Conservation (phyloP, 83 land plant species). For the Picea abies region DNA sequence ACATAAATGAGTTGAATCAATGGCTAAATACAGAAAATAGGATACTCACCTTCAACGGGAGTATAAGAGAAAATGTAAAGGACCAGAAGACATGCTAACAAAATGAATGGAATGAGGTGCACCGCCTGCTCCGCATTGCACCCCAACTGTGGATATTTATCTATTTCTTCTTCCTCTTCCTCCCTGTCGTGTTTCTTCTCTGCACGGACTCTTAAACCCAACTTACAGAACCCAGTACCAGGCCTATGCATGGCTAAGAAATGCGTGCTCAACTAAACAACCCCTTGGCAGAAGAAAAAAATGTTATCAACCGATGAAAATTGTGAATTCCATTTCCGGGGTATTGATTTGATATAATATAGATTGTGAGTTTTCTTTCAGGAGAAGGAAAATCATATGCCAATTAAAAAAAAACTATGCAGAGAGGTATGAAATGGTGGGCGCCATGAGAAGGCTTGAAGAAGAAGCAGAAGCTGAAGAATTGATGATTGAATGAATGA, state of each 20-base stretch:
- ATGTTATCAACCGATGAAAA: no score
- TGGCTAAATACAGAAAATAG: neutral
- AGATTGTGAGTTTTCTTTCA: no score
- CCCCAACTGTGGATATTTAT: neutral
- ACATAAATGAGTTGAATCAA: neutral
- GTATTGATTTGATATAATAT: no score
- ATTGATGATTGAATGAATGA: no score
- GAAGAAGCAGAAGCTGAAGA: no score
- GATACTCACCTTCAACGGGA: neutral
- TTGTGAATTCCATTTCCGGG: no score
- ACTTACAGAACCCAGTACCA: neutral
- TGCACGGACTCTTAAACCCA: neutral
- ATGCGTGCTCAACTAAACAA: no score
- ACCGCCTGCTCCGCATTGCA: slow-evolving; percentile 10
- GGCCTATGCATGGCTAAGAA: neutral
- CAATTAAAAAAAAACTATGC: no score
- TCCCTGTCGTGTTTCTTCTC: neutral
- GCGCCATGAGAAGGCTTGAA: no score
- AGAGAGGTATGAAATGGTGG: no score
- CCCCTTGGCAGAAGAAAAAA: no score
- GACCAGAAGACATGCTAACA: neutral
- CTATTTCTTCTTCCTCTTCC: neutral
- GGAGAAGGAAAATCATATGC: no score
- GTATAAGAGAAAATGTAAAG: slow-evolving; percentile 5
- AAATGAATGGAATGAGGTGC: slow-evolving; percentile 1